Conservation (phyloP, 345 rosid genomes). For the Zanthoxylum bungeanum region DNA sequence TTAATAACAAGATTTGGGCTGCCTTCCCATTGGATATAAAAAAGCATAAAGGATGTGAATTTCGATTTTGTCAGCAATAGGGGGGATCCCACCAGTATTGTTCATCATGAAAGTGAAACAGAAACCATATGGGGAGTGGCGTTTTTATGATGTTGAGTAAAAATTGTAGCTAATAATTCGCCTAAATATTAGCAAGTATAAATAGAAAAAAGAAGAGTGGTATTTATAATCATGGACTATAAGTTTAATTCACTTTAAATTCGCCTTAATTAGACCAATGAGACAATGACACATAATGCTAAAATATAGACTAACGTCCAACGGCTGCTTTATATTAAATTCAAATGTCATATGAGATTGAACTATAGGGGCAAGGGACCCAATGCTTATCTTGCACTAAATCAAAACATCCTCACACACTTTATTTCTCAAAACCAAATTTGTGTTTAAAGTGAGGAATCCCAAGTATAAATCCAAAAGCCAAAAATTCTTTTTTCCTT, state of each 20-base stretch:
- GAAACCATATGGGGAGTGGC: constrained; percentile 8
- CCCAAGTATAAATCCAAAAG: constrained; percentile 52
- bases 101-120: constrained; percentile 11
- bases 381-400: constrained; percentile 1
- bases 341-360: constrained; percentile 1
- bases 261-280: constrained; percentile 8
- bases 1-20: not conserved
- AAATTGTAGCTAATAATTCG: constrained; percentile 18
- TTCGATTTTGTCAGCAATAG: constrained; percentile 25
- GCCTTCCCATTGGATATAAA: constrained; percentile 6
- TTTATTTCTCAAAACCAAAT: constrained; percentile 12
- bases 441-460: constrained; percentile 48
- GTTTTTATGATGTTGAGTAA: not conserved
- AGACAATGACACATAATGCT: not conserved
- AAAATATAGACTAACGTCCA: constrained; percentile 11
- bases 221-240: not conserved
- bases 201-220: not conserved
- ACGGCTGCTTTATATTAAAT: constrained; percentile 4
- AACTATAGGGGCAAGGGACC: not conserved
- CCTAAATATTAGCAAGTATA: constrained; percentile 12
- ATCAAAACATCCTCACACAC: constrained; percentile 1
- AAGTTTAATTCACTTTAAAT: not conserved
- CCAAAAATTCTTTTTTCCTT: too few relatives aligned
- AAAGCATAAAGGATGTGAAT: constrained; percentile 6
- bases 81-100: constrained; percentile 23